Evolutionary conservation across 2,329 filamentous ascomycete species (phyloP), one percentile per base, ranked within the genome.

Genomic region (Microdochium trichocladiopsis): DNA sequence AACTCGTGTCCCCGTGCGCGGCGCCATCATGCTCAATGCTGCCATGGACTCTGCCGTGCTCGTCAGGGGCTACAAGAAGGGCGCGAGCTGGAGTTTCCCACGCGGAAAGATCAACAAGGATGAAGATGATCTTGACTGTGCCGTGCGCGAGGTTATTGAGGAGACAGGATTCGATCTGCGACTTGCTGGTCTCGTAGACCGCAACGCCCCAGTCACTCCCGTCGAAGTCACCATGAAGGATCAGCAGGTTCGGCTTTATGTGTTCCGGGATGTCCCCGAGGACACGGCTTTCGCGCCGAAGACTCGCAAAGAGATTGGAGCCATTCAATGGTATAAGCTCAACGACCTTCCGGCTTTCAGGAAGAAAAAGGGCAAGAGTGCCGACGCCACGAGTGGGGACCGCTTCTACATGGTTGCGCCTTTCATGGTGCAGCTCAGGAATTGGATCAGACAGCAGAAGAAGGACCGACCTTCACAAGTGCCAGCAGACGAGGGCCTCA

Each of bases 341-440:
- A 88, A 87, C 0, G 91, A 96, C 55, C 78, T 99, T 24, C 93
- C 94, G 1, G 90, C 88, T 0, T 84, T 90, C 61, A 84, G 85
- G 52, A 88, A 87, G 66, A 83, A 78, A 59, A 91, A 87, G 64
- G 76, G 75, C 18, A 78, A 82, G 47, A 78, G 86, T 50, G 76
- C 72, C 25, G 70, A 82, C 12, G 72, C 73, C 14, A 70, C 77
- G 2, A 89, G 87, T 60, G 84, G 84, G 41, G 91, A 89, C 67
- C 96, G 93, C 64, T 97, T 96, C 67, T 99, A 96, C 71, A 96
- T 97, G 90, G 94, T 99, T 18, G 91, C 91, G 0, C 92, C 93
- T 0, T 99, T 99, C 65, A 75, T 97, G 51, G 84, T 84, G 1
- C 88, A 84, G 5, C 71, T 99, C 49, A 92, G 90, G 69, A 90